Evolutionary conservation across 2,329 filamentous ascomycete genomes (phyloP), one percentile per base, ranked within the genome.

Genomic region (Knufia petricola): DNA sequence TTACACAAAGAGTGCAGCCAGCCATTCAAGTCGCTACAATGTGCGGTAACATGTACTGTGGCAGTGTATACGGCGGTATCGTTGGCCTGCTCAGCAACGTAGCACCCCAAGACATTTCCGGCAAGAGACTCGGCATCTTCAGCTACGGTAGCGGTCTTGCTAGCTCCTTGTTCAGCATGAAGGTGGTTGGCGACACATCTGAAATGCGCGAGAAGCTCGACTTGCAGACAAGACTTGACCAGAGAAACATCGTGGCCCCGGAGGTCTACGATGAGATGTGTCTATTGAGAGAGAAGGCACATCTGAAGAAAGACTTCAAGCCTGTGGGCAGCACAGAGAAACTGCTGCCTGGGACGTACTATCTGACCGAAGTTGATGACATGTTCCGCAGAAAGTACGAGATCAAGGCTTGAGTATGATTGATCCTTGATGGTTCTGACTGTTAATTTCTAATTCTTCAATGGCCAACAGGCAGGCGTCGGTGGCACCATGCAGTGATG

Each of bases 341-440:
- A 58, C 76, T 92, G 50, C 64, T 65, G 52, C 69, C 76, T 51
- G 82, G 80, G 51, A 80, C 81, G 19, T 92, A 90, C 73, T 92
- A 89, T 71, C 76, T 92, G 51, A 79, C 79, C 63, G 81, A 82
- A 65, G 77, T 92, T 41, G 85, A 92, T 62, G 84, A 87, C 60
- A 87, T 87, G 84, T 92, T 86, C 81, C 82, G 84, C 72, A 79
- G 86, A 61, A 77, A 78, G 64, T 92, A 92, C 69, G 70, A 75
- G 49, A 65, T 89, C 71, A 85, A 89, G 77, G 81, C 76, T 66
- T 89, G 78, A 63, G 20, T 15, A 6, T 28, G 26, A 28, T 6
- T 28, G 6, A 28, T 28, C 12, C 6, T 28, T 28, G 6, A 12
- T 6, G 26, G 12, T 28, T 6, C 26, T 28, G 26, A 12, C n/a